Evolutionary conservation across 352 stramenopile species (phyloP).

Genomic region (Phytophthora ramorum): DNA sequence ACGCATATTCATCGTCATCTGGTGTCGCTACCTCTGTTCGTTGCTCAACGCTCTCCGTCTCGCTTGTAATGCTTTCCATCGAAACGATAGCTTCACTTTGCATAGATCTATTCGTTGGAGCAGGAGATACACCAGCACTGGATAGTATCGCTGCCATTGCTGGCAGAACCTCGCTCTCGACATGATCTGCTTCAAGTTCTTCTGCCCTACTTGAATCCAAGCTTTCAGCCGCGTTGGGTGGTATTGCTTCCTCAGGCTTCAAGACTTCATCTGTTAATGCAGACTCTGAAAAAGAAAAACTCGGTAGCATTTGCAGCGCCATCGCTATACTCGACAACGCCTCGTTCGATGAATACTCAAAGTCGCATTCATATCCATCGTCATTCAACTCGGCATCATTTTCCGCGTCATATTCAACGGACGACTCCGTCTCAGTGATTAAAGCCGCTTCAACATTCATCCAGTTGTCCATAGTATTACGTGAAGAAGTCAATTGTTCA

Average conservation of each 20-base stretch:
- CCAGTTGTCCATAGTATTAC: neutral
- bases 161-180: neutral
- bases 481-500: neutral
- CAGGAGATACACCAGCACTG: neutral
- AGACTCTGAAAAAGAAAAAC: slow-evolving; percentile 19
- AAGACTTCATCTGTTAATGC: slow-evolving; percentile 11
- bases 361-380: slow-evolving; percentile 28
- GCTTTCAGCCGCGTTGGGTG: slow-evolving; percentile 1
- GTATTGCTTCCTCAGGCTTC: slow-evolving; percentile 6
- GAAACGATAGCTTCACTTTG: slow-evolving; percentile 4
- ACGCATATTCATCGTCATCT: slow-evolving; percentile 35
- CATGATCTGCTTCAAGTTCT: neutral
- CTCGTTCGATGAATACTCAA: slow-evolving; percentile 48
- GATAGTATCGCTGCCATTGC: neutral
- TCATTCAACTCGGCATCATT: neutral
- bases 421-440: neutral
- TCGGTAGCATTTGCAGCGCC: slow-evolving; percentile 45
- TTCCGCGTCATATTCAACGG: neutral
- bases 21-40: neutral
- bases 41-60: slow-evolving; percentile 14
- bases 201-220: neutral
- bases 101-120: neutral
- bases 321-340: slow-evolving; percentile 45
- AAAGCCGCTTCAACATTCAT: neutral
- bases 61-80: slow-evolving; percentile 1